Evolutionary conservation across 495 filamentous ascomycete species (phyloP), one percentile per base, ranked within the genome.

Genomic region (Neurospora discreta): DNA sequence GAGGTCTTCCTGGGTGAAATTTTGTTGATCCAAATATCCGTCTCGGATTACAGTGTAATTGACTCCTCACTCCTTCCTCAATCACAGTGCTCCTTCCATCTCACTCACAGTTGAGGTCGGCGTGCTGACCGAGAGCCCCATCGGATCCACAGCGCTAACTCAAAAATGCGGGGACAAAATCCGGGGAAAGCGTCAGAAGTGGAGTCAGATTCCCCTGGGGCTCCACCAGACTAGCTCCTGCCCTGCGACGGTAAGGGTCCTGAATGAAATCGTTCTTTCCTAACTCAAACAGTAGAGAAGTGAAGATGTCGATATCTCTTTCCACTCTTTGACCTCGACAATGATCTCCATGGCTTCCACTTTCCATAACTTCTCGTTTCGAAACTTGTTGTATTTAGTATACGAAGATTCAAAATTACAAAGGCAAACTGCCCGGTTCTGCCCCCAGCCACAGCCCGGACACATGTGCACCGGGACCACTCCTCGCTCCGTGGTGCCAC

Each of bases 141-240:
- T 75, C 15, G 15, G 38, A 68, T 52, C 70, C 68, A 72, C 70
- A 40, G 40, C 73, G 71, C 71, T 36, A 68, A 71, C 69, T 72
- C 71, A 9, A 13, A 18, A 69, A 71, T 41, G 75, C 74, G 77
- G 77, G 77, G 77, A 74, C 72, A 74, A 71, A 76, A 58, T 76
- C 75, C 36, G 75, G 78, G 78, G 74, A 76, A 79, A 33, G 13
- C 52, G 26, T 9, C 26, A 18, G 33, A 18, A 44, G 75, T 77
- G 76, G 76, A 75, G 72, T 20, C 58, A 0, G 30, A 60, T 60
- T 60, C 26, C 23, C 52, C 52, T 30, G 52, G 16, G 52, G 52
- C 52, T 33, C 52, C 52, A 60, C 52, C 52, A 52, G 52, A 60
- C 52, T 60, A 60, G 52, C 52, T 33, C 26, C 52, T 60, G 52